Percentiles rank a stretch among this genome's conserved stretches.
Conservation (phyloP, 2,329 filamentous ascomycete species). For the Talaromyces sp. region DNA sequence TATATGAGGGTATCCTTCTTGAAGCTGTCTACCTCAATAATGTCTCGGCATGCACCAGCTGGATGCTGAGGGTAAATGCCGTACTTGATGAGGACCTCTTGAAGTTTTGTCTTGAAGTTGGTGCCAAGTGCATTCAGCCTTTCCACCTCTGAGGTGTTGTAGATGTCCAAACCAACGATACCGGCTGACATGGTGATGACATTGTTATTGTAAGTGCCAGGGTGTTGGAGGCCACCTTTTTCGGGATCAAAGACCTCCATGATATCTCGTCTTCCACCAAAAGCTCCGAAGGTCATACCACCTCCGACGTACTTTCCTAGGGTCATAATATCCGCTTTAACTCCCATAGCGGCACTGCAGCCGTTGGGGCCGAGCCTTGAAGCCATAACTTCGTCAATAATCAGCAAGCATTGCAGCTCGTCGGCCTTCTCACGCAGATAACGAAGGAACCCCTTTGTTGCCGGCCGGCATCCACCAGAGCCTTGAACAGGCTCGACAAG, state of each 20-base stretch:
- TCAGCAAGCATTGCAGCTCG: neutral
- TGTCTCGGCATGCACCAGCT: neutral
- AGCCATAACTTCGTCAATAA: constrained; percentile 9
- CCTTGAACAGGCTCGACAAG: constrained; percentile 4
- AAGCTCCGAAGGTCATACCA: constrained; percentile 8
- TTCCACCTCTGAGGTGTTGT: neutral
- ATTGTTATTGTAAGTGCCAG: constrained; percentile 9
- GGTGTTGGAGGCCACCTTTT: neutral
- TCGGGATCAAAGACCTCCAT: constrained; percentile 1
- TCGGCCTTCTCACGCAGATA: neutral
- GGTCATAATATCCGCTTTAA: constrained; percentile 5
- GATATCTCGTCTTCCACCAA: constrained; percentile 7
- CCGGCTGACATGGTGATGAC: neutral
- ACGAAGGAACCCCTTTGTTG: neutral
- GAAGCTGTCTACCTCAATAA: constrained; percentile 2
- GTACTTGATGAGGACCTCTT: neutral
- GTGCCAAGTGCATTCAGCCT: neutral
- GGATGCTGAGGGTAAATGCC: neutral
- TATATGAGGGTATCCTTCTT: neutral
- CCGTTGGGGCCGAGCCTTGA: neutral
- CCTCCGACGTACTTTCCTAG: constrained; percentile 8
- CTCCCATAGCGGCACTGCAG: neutral
- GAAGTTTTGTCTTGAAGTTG: neutral
- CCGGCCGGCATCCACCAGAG: neutral
- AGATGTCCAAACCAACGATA: neutral